Percentiles rank a stretch among this genome's conserved stretches.
Evolutionary conservation across 495 filamentous ascomycete genomes (phyloP).

Genomic region (Neurospora sp.): DNA sequence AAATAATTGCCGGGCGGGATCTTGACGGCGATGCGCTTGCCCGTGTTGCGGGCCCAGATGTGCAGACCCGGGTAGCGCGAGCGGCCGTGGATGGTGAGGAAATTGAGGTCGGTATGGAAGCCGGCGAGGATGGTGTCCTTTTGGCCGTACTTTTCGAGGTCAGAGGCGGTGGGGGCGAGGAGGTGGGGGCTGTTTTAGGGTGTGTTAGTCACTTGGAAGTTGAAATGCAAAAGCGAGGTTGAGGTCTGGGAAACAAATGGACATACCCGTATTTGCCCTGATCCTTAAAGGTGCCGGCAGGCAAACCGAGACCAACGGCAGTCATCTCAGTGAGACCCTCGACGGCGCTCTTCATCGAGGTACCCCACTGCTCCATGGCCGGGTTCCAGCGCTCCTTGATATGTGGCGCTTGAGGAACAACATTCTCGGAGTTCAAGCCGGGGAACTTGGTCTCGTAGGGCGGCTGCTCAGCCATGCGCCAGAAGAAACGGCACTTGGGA

Average conservation of each 20-base stretch:
- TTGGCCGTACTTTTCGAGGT: slow-evolving; percentile 35
- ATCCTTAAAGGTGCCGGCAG: slow-evolving; percentile 32
- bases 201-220: not conserved
- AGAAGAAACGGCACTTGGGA: slow-evolving; percentile 43
- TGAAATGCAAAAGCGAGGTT: not conserved
- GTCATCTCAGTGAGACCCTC: slow-evolving; percentile 39
- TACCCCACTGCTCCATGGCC: slow-evolving; percentile 38
- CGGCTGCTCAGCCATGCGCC: slow-evolving; percentile 35
- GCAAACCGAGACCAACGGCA: slow-evolving; percentile 37
- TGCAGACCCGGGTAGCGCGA: slow-evolving; percentile 43
- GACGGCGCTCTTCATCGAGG: slow-evolving; percentile 41
- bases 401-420: slow-evolving; percentile 29
- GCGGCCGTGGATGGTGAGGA: slow-evolving; percentile 45
- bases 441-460: slow-evolving; percentile 39
- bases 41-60: slow-evolving; percentile 46
- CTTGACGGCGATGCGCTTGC: slow-evolving; percentile 36
- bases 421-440: slow-evolving; percentile 33
- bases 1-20: slow-evolving; percentile 39
- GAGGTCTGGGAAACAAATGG: not conserved
- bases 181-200: slow-evolving; percentile 32
- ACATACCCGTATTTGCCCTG: slow-evolving; percentile 40
- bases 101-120: slow-evolving; percentile 46
- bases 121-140: slow-evolving; percentile 43
- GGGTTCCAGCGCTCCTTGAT: slow-evolving; percentile 35
- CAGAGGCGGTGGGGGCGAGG: slow-evolving; percentile 40